These are phyloP conservation scores for Suillus spraguei DNA, from an alignment of 768 basidiomycete genomes.

Conservation along the genomic window DNA sequence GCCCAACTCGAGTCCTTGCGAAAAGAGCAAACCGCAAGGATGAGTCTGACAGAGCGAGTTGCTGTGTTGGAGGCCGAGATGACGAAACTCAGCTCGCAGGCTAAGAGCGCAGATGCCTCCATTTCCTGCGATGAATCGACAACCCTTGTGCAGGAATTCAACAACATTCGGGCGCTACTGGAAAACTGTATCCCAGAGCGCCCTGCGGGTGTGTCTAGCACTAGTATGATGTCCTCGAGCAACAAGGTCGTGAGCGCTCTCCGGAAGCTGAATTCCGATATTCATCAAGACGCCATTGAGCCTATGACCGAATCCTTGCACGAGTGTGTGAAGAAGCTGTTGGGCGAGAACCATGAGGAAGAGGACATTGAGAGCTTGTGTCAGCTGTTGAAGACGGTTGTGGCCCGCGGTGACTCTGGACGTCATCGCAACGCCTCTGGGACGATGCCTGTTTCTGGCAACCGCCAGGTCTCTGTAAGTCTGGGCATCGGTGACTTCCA, in stretches of 20 bases:
- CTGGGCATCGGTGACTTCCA: slow-evolving; percentile 41
- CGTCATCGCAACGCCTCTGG: slow-evolving; percentile 53
- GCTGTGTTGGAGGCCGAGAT: slow-evolving; percentile 2
- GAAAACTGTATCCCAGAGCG: slow-evolving; percentile 37
- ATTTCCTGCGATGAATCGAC: slow-evolving; percentile 34
- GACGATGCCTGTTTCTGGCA: slow-evolving; percentile 41
- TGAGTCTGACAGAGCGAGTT: slow-evolving; percentile 10
- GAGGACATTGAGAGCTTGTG: slow-evolving; percentile 97
- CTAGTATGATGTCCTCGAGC: slow-evolving; percentile 34
- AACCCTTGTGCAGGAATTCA: slow-evolving; percentile 29
- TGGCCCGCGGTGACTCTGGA: slow-evolving; percentile 67
- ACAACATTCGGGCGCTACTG: slow-evolving; percentile 1
- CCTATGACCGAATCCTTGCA: slow-evolving; percentile 60
- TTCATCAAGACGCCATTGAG: slow-evolving; percentile 52
- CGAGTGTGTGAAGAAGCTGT: slow-evolving; percentile 95
- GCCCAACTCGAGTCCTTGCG: slow-evolving; percentile 23
- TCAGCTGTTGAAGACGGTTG: slow-evolving; percentile 90
- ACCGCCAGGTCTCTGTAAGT: slow-evolving; percentile 53
- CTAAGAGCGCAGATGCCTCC: slow-evolving; percentile 22
- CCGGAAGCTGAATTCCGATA: slow-evolving; percentile 47
- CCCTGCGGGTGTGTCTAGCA: slow-evolving; percentile 44
- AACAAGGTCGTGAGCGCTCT: slow-evolving; percentile 48
- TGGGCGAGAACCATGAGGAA: slow-evolving; percentile 92
- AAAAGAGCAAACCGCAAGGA: slow-evolving; percentile 20
- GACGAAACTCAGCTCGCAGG: slow-evolving; percentile 24